These are phyloP conservation scores for Madurella mycetomatis DNA, from an alignment of 2,329 filamentous ascomycete species.

Conservation along the genomic window DNA sequence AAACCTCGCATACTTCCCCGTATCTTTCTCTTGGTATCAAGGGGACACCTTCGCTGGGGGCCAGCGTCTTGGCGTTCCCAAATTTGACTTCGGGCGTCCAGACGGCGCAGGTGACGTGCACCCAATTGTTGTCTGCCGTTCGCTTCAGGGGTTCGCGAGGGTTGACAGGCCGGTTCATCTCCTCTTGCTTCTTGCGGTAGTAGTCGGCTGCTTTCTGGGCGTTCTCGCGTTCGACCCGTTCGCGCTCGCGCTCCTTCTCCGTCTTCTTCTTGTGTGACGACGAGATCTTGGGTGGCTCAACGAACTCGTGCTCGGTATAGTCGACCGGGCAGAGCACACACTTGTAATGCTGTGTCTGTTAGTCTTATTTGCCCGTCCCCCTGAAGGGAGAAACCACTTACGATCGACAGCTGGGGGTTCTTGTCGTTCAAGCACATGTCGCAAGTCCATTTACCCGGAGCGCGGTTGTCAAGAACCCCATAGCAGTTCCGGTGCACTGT, in stretches of 20 bases:
- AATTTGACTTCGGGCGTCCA: conserved; percentile 94
- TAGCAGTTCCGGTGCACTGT: conserved; percentile 92
- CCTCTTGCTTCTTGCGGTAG: conserved; percentile 77
- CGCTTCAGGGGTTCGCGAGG: conserved; percentile 90
- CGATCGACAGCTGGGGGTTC: conserved; percentile 85
- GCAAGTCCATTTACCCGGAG: conserved; percentile 80
- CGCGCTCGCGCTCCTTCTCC: conserved; percentile 85
- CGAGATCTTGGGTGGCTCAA: conserved; percentile 71
- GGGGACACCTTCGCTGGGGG: conserved; percentile 85
- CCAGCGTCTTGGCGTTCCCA: conserved; percentile 74
- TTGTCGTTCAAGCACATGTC: conserved; percentile 96
- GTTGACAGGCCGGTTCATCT: conserved; percentile 74
- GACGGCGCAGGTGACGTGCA: conserved; percentile 88
- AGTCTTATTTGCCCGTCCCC: neutral
- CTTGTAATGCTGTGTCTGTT: conserved; percentile 64
- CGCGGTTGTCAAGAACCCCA: conserved; percentile 69
- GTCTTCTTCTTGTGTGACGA: conserved; percentile 74
- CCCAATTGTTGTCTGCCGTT: conserved; percentile 96
- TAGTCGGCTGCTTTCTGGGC: conserved; percentile 74
- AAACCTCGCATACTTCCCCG: conserved; percentile 76
- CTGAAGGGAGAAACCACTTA: conserved; percentile 41
- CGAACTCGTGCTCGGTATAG: conserved; percentile 74
- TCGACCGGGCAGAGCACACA: conserved; percentile 88
- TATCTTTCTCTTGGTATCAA: conserved; percentile 70
- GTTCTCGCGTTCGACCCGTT: conserved; percentile 78